Percentiles rank a stretch among this genome's conserved stretches.
Conservation (phyloP, 2,329 filamentous ascomycete species). For the Amphichorda felina region DNA sequence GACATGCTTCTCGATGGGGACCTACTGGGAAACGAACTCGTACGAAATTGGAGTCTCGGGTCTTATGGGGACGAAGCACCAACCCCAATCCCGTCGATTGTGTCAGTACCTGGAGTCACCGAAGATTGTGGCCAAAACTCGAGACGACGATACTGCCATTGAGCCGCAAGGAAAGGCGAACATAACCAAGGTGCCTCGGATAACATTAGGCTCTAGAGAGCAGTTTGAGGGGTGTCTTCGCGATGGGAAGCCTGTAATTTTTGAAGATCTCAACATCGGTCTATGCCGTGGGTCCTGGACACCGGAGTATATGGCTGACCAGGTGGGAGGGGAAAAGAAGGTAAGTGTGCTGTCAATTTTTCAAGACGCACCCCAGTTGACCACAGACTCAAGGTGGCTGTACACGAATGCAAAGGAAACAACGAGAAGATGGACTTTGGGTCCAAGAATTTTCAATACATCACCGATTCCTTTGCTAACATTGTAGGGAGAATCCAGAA, state of each 20-base stretch:
- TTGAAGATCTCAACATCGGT: constrained; percentile 56
- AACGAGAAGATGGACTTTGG: constrained; percentile 66
- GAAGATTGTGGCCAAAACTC: constrained; percentile 8
- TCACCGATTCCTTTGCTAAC: constrained; percentile 51
- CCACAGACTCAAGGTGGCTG: constrained; percentile 41
- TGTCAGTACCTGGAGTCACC: constrained; percentile 14
- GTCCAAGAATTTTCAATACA: constrained; percentile 71
- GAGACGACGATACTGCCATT: neutral
- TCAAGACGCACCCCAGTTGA: neutral
- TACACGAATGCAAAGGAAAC: constrained; percentile 51
- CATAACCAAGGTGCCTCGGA: constrained; percentile 31
- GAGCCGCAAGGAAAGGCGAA: constrained; percentile 7
- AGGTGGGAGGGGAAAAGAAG: constrained; percentile 48
- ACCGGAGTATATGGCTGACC: constrained; percentile 51
- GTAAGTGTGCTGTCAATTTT: constrained; percentile 23
- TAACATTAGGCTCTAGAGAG: constrained; percentile 35
- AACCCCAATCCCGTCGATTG: neutral
- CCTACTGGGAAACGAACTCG: constrained; percentile 62
- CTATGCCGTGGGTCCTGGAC: constrained; percentile 57
- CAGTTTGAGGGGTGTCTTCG: constrained; percentile 51
- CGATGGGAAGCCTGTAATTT: constrained; percentile 41
- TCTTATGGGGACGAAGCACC: neutral
- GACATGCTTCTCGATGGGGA: constrained; percentile 84
- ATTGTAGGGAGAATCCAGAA: constrained; percentile 49
- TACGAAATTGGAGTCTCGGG: constrained; percentile 23